Conservation (phyloP, 1,284 basidiomycete species). For the Rhodotorula sp. region DNA sequence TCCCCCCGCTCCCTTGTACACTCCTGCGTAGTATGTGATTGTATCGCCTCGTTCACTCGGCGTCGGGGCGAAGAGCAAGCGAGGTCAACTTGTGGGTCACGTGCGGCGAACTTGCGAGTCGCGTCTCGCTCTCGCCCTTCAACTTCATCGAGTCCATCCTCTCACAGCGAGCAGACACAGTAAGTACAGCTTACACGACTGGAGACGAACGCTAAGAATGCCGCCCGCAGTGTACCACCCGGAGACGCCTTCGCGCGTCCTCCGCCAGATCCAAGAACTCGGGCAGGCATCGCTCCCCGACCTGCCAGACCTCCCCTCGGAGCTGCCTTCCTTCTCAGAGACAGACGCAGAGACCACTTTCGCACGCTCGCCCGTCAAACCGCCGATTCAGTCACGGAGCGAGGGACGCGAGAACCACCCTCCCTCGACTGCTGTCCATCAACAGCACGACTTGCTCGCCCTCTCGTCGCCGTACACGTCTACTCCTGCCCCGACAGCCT, state of each 20-base stretch:
- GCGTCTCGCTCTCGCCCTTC: neutral
- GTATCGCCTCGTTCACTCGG: neutral
- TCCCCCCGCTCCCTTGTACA: neutral
- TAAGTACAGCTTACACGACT: neutral
- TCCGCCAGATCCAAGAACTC: slow-evolving; percentile 33
- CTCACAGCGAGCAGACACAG: neutral
- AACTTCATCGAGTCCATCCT: neutral
- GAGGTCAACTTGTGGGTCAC: neutral
- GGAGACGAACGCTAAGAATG: neutral
- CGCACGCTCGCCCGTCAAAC: slow-evolving; percentile 15
- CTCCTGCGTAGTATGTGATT: neutral
- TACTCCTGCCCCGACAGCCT: slow-evolving; percentile 21
- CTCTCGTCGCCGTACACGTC: slow-evolving; percentile 28
- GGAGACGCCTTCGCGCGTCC: slow-evolving; percentile 42
- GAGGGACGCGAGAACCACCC: slow-evolving; percentile 3
- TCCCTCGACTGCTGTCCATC: neutral
- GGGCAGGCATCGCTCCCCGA: slow-evolving; percentile 36
- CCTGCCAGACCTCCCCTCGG: slow-evolving; percentile 35
- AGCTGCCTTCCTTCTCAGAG: slow-evolving; percentile 28
- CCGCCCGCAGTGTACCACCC: slow-evolving; percentile 22
- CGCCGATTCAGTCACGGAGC: neutral
- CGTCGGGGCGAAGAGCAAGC: neutral
- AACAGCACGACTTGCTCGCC: slow-evolving; percentile 3
- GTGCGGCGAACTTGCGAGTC: neutral
- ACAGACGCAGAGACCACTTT: slow-evolving; percentile 31